Evolutionary conservation across 2,329 filamentous ascomycete species (phyloP).

Genomic region (Colletotrichum spaethianum): DNA sequence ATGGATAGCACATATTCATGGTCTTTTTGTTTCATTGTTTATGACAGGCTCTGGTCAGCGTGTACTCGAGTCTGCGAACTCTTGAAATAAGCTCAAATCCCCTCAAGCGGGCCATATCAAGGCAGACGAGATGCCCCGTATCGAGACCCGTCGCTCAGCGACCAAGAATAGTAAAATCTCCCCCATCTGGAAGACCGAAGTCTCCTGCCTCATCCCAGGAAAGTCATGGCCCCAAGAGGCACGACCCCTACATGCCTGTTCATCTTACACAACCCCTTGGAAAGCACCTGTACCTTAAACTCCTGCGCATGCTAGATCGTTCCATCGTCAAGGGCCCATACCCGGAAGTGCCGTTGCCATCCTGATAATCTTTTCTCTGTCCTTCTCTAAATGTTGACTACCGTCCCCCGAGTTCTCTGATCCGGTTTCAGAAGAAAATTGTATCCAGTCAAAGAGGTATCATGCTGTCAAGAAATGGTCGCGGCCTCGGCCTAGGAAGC

Average conservation of each 20-base stretch:
- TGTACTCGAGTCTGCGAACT: conserved; percentile 22
- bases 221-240: background rate
- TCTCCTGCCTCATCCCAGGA: background rate
- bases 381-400: conserved; percentile 20
- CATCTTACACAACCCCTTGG: conserved; percentile 29
- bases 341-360: conserved; percentile 19
- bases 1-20: background rate
- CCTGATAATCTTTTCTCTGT: conserved; percentile 18
- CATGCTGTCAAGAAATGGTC: conserved; percentile 7
- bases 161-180: conserved; percentile 20
- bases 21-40: background rate
- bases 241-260: conserved; percentile 15
- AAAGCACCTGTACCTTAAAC: conserved; percentile 24
- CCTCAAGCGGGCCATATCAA: background rate
- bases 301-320: conserved; percentile 36
- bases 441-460: conserved; percentile 26
- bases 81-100: background rate
- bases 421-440: conserved; percentile 16
- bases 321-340: conserved; percentile 23
- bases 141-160: conserved; percentile 25
- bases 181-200: background rate
- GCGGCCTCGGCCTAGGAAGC: background rate
- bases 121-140: background rate
- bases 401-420: background rate
- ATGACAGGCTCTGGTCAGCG: conserved; percentile 29